Conservation (phyloP, 352 stramenopile species). For the Phytophthora cryptogea region DNA sequence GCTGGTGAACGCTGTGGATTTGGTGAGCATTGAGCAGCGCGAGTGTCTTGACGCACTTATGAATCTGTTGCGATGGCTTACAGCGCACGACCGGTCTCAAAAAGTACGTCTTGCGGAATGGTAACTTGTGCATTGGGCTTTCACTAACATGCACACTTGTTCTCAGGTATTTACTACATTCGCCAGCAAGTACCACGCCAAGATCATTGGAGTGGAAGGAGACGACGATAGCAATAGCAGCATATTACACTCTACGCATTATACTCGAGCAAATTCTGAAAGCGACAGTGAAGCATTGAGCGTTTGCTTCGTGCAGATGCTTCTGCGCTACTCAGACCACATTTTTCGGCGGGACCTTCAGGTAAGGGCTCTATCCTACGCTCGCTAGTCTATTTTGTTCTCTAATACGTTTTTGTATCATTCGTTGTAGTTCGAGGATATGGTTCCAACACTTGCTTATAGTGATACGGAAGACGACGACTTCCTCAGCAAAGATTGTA, state of each 20-base stretch:
- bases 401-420: neutral
- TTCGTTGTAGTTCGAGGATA: constrained; percentile 16
- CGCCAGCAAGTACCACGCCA: constrained; percentile 40
- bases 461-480: constrained; percentile 72
- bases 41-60: constrained; percentile 76
- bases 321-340: constrained; percentile 65
- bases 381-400: neutral
- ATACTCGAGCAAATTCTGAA: neutral
- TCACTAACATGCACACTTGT: constrained; percentile 8
- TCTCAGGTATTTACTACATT: constrained; percentile 48
- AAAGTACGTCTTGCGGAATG: constrained; percentile 27
- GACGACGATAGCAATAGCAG: constrained; percentile 1
- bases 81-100: constrained; percentile 40
- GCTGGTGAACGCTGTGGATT: constrained; percentile 74
- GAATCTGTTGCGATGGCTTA: constrained; percentile 55
- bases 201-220: constrained; percentile 46
- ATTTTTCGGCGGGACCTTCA: constrained; percentile 69
- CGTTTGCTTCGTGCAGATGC: constrained; percentile 64
- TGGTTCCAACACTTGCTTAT: constrained; percentile 40
- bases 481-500: constrained; percentile 39
- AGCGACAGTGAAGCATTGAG: constrained; percentile 31
- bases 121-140: neutral
- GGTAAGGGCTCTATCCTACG: constrained; percentile 21
- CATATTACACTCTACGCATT: neutral
- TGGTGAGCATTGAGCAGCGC: constrained; percentile 66